phyloP scores from a whole-genome alignment of 78 protist species.

The Dictyostelium citrinum region DNA sequence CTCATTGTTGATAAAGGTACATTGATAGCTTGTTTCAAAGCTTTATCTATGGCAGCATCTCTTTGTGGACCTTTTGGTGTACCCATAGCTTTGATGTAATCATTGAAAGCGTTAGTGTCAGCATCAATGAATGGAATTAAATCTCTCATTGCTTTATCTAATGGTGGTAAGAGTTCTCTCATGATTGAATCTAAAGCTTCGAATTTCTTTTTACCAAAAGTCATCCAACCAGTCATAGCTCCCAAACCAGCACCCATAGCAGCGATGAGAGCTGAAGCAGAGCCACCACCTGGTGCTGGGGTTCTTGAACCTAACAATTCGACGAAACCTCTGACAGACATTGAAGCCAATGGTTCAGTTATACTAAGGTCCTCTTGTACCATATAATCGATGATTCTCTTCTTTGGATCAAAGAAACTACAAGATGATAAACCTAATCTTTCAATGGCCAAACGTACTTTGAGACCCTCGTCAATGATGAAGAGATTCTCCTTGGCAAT shows the following conservation, averaged over 20 bases:
- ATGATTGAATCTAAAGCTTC: slow-evolving; percentile 45
- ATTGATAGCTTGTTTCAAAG: slow-evolving; percentile 15
- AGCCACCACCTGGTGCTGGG: slow-evolving; percentile 84
- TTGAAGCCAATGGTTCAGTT: slow-evolving; percentile 52
- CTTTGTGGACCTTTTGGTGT: slow-evolving; percentile 3
- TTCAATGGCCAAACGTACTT: slow-evolving; percentile 72
- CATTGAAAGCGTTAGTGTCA: slow-evolving; percentile 65
- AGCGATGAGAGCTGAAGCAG: slow-evolving; percentile 69
- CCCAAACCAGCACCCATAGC: slow-evolving; percentile 80
- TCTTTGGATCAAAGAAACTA: slow-evolving; percentile 57
- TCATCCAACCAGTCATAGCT: slow-evolving; percentile 81
- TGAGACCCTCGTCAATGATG: slow-evolving; percentile 68
- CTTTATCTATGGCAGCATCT: slow-evolving; percentile 20
- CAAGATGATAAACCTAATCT: slow-evolving; percentile 77
- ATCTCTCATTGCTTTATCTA: slow-evolving; percentile 72
- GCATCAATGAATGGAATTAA: slow-evolving; percentile 73
- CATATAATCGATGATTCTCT: slow-evolving; percentile 77
- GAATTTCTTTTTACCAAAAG: slow-evolving; percentile 79
- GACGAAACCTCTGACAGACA: slow-evolving; percentile 30
- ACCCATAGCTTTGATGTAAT: slow-evolving; percentile 16
- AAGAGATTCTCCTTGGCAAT: slow-evolving; percentile 47
- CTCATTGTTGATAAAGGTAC: slow-evolving; percentile 63
- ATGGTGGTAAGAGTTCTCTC: slow-evolving; percentile 63
- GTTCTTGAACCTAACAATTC: slow-evolving; percentile 63
- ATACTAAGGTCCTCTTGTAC: slow-evolving; percentile 51